These are phyloP conservation scores for Annona squamosa DNA, from an alignment of 164 flowering plant species.

Conservation along the genomic window DNA sequence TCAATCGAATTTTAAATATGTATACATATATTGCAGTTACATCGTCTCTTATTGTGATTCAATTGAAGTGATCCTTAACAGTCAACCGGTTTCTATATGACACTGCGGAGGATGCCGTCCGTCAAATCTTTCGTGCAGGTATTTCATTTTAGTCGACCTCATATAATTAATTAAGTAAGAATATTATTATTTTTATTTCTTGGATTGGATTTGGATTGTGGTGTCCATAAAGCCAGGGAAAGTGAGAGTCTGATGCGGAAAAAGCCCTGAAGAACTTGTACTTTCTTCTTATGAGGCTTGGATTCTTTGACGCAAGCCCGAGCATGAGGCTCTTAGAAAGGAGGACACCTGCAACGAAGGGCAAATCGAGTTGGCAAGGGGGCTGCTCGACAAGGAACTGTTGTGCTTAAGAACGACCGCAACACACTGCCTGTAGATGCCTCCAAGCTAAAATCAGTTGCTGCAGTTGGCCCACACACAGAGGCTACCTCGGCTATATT, in stretches of 20 bases:
- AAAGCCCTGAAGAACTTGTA: slow-evolving; percentile 3
- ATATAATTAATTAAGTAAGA: not conserved
- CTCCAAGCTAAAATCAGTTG: not conserved
- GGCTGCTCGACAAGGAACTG: slow-evolving; percentile 10
- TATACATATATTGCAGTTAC: not conserved
- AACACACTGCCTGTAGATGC: not conserved
- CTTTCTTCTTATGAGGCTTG: slow-evolving; percentile 17
- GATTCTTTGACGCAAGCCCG: slow-evolving; percentile 8
- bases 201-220: slow-evolving; percentile 14
- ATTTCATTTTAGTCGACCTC: not conserved
- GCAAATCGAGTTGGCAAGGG: slow-evolving; percentile 7
- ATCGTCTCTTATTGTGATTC: slow-evolving; percentile 2
- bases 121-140: slow-evolving; percentile 8
- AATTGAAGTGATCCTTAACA: not conserved
- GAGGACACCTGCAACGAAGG: slow-evolving; percentile 1
- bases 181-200: not conserved
- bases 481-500: slow-evolving; percentile 5
- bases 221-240: not conserved
- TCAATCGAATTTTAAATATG: not conserved
- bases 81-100: slow-evolving; percentile 3
- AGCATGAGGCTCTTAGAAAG: not conserved
- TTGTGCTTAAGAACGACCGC: slow-evolving; percentile 8
- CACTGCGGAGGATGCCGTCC: slow-evolving; percentile 3
- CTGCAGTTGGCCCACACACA: slow-evolving; percentile 3
- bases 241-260: slow-evolving; percentile 4